Conservation (phyloP, 495 filamentous ascomycete genomes). For the Penicillium robsamsonii region DNA sequence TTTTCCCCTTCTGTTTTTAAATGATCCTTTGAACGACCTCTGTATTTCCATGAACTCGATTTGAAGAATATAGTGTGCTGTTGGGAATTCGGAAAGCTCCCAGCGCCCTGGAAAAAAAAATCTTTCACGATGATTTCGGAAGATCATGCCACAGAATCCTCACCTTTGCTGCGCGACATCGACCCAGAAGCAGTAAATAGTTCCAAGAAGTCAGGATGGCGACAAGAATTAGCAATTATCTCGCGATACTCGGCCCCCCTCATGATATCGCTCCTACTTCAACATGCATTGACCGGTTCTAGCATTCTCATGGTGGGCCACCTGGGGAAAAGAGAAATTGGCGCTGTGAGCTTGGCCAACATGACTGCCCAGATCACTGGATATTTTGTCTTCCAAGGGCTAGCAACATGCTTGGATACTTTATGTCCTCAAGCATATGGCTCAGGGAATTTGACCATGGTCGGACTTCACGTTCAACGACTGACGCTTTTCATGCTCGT, state of each 20-base stretch:
- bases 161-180: constrained; percentile 6
- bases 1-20: neutral
- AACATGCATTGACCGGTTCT: constrained; percentile 69
- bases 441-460: constrained; percentile 62
- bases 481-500: constrained; percentile 66
- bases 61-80: neutral
- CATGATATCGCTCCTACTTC: constrained; percentile 67
- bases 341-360: constrained; percentile 63
- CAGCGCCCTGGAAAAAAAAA: neutral
- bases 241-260: constrained; percentile 56
- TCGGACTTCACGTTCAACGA: constrained; percentile 68
- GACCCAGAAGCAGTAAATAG: constrained; percentile 2
- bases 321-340: constrained; percentile 60
- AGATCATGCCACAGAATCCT: constrained; percentile 1
- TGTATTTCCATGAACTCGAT: neutral
- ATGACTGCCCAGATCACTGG: constrained; percentile 76
- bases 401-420: constrained; percentile 69
- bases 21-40: neutral
- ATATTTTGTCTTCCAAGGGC: constrained; percentile 67
- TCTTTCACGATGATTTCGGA: constrained; percentile 1
- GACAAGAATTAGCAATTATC: constrained; percentile 23
- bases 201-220: constrained; percentile 14
- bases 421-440: constrained; percentile 75
- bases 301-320: constrained; percentile 67
- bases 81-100: neutral